These are phyloP conservation scores for Atalantia buxifolia DNA, from an alignment of 345 rosid species.

Conservation along the genomic window DNA sequence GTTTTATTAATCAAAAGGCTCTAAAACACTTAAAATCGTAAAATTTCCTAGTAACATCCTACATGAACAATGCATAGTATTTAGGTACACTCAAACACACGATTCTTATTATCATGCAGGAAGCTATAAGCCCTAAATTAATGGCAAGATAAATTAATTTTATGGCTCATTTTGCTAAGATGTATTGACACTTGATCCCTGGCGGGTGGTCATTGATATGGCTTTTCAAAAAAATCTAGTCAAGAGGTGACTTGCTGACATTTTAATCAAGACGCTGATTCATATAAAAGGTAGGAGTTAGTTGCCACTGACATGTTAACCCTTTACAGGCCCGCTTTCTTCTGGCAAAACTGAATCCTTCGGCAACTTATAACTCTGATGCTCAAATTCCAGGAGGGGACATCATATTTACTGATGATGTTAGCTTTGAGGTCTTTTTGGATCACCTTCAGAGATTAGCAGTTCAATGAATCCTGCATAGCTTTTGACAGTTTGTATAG, in stretches of 20 bases:
- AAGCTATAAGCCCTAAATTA: not conserved
- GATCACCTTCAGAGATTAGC: conserved; percentile 92
- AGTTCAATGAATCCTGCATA: conserved; percentile 39
- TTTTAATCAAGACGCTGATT: not conserved
- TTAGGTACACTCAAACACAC: not conserved
- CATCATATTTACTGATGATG: conserved; percentile 84
- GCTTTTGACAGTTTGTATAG: conserved; percentile 17
- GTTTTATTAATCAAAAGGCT: too few relatives aligned
- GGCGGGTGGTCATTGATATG: not conserved
- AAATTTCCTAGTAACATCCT: too few relatives aligned
- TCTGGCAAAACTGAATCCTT: conserved; percentile 88
- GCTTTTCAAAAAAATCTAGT: not conserved
- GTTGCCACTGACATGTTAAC: not conserved
- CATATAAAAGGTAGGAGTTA: not conserved
- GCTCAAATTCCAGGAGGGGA: conserved; percentile 48
- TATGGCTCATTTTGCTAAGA: not conserved
- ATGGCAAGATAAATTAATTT: not conserved
- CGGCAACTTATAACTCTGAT: conserved; percentile 59
- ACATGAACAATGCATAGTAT: not conserved
- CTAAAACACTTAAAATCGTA: too few relatives aligned
- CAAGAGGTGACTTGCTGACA: not conserved
- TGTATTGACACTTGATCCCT: not conserved
- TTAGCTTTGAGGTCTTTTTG: conserved; percentile 88
- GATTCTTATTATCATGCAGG: not conserved
- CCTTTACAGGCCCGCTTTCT: conserved; percentile 87